A percentile compares a stretch with the other conserved stretches of the same genome.
Conservation (phyloP, 768 basidiomycete genomes). For the Mycena capillaripes region DNA sequence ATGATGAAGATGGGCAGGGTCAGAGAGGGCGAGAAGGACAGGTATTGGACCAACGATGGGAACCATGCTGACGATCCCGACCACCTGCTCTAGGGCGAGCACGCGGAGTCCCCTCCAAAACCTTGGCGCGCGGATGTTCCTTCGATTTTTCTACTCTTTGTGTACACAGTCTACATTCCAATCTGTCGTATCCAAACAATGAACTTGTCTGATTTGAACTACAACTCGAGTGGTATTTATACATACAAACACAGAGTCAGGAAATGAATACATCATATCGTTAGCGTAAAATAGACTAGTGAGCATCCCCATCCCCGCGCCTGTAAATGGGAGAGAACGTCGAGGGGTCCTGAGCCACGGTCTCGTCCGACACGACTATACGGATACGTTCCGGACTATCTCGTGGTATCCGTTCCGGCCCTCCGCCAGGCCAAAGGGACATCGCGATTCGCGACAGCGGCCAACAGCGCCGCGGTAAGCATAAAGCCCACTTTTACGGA, state of each 20-base stretch:
- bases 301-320: slow-evolving; percentile 12
- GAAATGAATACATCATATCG: neutral
- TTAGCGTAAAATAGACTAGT: neutral
- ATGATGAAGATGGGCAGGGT: slow-evolving; percentile 21
- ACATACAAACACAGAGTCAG: neutral
- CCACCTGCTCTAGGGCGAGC: slow-evolving; percentile 19
- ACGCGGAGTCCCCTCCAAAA: slow-evolving; percentile 18
- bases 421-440: slow-evolving; percentile 27
- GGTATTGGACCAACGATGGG: slow-evolving; percentile 22
- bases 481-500: slow-evolving; percentile 29
- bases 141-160: slow-evolving; percentile 18
- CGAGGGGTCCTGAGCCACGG: slow-evolving; percentile 1
- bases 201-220: slow-evolving; percentile 21
- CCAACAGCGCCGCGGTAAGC: slow-evolving; percentile 30
- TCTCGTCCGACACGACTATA: slow-evolving; percentile 30
- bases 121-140: slow-evolving; percentile 11
- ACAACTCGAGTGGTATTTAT: neutral
- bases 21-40: slow-evolving; percentile 18
- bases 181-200: slow-evolving; percentile 19
- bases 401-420: slow-evolving; percentile 1
- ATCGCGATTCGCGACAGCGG: slow-evolving; percentile 22
- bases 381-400: slow-evolving; percentile 32
- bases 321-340: slow-evolving; percentile 30
- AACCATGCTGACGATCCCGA: slow-evolving; percentile 25
- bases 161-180: slow-evolving; percentile 7